Evolutionary conservation across 768 basidiomycete genomes (phyloP).

Genomic region (Lactarius sanguifluus): DNA sequence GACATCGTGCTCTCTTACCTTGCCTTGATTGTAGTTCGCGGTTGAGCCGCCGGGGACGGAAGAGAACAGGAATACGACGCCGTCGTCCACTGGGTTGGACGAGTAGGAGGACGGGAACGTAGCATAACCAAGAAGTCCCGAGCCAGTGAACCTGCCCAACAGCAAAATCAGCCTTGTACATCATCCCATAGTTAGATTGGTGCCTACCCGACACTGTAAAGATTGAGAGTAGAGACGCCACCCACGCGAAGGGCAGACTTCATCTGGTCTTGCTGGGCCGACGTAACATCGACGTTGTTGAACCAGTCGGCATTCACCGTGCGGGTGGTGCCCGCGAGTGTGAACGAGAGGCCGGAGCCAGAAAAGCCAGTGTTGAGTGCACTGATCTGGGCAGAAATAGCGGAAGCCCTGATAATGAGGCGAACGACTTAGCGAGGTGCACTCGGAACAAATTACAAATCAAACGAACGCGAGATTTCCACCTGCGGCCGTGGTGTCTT

Average conservation of each 20-base stretch:
- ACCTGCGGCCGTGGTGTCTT: slow-evolving; percentile 40
- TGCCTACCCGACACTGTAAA: slow-evolving; percentile 50
- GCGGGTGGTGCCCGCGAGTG: slow-evolving; percentile 43
- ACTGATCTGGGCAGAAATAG: slow-evolving; percentile 44
- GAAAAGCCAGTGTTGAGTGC: slow-evolving; percentile 46
- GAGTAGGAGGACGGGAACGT: slow-evolving; percentile 51
- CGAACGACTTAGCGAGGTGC: not conserved
- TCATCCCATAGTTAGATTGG: slow-evolving; percentile 18
- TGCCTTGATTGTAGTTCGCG: slow-evolving; percentile 40
- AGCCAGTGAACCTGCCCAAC: slow-evolving; percentile 38
- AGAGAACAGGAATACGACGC: slow-evolving; percentile 43
- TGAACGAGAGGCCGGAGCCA: slow-evolving; percentile 41
- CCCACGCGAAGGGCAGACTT: slow-evolving; percentile 48
- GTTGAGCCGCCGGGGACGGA: slow-evolving; percentile 44
- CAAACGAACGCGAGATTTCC: slow-evolving; percentile 45
- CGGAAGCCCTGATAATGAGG: slow-evolving; percentile 34
- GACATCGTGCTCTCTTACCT: slow-evolving; percentile 17
- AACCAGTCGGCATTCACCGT: slow-evolving; percentile 51
- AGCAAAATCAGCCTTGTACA: not conserved
- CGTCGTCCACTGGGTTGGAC: slow-evolving; percentile 47
- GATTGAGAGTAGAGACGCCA: slow-evolving; percentile 43
- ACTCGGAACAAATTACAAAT: not conserved
- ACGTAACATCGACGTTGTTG: slow-evolving; percentile 38
- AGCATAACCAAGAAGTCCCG: slow-evolving; percentile 52
- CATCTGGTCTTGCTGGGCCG: slow-evolving; percentile 45